These are phyloP conservation scores for Hypoxylon sp. DNA, from an alignment of 2,329 filamentous ascomycete species.

Conservation along the genomic window DNA sequence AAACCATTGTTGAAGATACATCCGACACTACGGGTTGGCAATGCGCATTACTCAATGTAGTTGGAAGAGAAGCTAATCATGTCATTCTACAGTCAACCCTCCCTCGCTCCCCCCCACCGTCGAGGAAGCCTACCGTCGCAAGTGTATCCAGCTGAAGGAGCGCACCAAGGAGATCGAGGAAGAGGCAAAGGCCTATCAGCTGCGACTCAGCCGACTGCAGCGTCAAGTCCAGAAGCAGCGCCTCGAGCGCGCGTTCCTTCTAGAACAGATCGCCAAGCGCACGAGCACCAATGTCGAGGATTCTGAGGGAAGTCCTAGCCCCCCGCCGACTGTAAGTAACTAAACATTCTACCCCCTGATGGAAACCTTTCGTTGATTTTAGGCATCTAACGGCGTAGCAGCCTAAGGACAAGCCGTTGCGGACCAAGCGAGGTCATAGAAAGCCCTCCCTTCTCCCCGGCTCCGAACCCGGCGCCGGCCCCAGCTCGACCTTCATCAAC, in stretches of 20 bases:
- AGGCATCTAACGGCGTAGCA: slow-evolving; percentile 53
- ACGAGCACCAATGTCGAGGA: slow-evolving; percentile 82
- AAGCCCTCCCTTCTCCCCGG: slow-evolving; percentile 66
- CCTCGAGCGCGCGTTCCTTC: slow-evolving; percentile 81
- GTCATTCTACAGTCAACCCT: slow-evolving; percentile 59
- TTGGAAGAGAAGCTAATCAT: slow-evolving; percentile 53
- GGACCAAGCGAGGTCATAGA: slow-evolving; percentile 78
- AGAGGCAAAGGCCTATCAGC: slow-evolving; percentile 85
- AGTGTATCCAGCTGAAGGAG: slow-evolving; percentile 94
- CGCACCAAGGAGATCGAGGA: slow-evolving; percentile 92
- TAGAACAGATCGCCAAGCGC: slow-evolving; percentile 79
- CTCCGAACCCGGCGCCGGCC: slow-evolving; percentile 55
- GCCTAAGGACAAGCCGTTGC: slow-evolving; percentile 83
- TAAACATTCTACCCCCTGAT: slow-evolving; percentile 19
- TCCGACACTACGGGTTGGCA: slow-evolving; percentile 6
- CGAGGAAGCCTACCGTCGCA: slow-evolving; percentile 94
- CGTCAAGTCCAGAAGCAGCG: slow-evolving; percentile 92
- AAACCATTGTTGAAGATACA: not conserved
- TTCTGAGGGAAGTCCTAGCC: slow-evolving; percentile 82
- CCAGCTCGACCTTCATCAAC: slow-evolving; percentile 60
- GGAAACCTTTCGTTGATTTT: slow-evolving; percentile 32
- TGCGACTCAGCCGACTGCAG: slow-evolving; percentile 82
- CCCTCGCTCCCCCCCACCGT: slow-evolving; percentile 85
- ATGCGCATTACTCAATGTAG: not conserved
- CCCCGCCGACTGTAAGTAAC: slow-evolving; percentile 79